Conservation (phyloP, 1,284 basidiomycete species). For the Rhodotorula sp. region DNA sequence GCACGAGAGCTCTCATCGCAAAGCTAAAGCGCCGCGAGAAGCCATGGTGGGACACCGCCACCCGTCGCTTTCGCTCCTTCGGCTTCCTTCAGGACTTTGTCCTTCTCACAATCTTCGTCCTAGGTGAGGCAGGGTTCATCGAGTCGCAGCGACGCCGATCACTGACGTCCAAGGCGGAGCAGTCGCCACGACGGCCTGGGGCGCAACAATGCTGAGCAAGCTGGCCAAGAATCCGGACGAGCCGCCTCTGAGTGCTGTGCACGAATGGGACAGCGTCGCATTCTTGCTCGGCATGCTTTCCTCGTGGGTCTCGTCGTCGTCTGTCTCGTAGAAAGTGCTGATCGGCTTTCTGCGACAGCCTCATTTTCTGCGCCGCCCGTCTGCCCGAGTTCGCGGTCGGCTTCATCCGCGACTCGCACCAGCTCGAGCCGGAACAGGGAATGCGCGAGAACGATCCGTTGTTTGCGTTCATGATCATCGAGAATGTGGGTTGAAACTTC, state of each 20-base stretch:
- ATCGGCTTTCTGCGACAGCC: background rate
- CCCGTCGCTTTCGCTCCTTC: background rate
- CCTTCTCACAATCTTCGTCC: background rate
- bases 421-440: background rate
- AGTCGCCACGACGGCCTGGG: constrained; percentile 1
- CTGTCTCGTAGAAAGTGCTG: too few species aligned
- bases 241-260: background rate
- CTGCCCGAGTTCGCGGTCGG: background rate
- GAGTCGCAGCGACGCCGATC: too few species aligned
- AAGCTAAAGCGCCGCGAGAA: background rate
- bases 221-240: background rate
- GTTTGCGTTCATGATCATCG: constrained; percentile 1
- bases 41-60: background rate
- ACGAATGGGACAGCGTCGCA: background rate
- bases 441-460: constrained; percentile 1
- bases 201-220: background rate
- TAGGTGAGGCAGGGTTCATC: background rate
- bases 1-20: background rate
- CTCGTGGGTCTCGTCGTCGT: background rate
- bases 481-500: background rate
- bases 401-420: background rate
- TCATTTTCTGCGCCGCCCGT: constrained; percentile 3
- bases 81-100: constrained; percentile 6
- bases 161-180: too few species aligned
- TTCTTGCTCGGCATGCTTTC: background rate